A percentile compares a stretch with the other conserved stretches of the same genome.
Evolutionary conservation across 768 basidiomycete species (phyloP).

Genomic region (Panellus pusillus): DNA sequence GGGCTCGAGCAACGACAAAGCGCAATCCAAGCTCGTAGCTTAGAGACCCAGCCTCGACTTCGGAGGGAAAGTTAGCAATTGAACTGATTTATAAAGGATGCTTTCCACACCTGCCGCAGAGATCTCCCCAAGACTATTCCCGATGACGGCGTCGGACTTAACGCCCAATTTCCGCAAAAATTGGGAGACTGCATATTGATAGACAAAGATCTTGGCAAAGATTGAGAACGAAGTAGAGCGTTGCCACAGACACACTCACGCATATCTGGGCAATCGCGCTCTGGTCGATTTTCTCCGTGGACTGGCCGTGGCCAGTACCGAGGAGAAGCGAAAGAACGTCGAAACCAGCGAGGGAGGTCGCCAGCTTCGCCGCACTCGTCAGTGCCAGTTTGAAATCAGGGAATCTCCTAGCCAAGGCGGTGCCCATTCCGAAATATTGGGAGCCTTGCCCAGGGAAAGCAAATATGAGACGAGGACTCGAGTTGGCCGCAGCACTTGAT

Average conservation of each 20-base stretch:
- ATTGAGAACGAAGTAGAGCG: background rate
- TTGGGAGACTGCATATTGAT: conserved; percentile 33
- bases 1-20: conserved; percentile 32
- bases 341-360: conserved; percentile 28
- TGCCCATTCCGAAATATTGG: conserved; percentile 38
- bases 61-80: background rate
- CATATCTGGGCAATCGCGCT: conserved; percentile 36
- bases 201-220: conserved; percentile 30
- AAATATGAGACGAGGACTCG: conserved; percentile 22
- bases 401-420: conserved; percentile 28
- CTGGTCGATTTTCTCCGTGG: conserved; percentile 29
- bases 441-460: conserved; percentile 40
- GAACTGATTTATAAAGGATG: background rate
- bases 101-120: conserved; percentile 33
- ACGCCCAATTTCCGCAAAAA: conserved; percentile 32
- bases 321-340: conserved; percentile 32
- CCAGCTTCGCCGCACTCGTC: conserved; percentile 27
- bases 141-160: conserved; percentile 31
- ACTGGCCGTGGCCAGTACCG: background rate
- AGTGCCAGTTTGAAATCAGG: conserved; percentile 31
- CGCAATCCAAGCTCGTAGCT: conserved; percentile 30
- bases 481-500: background rate
- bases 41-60: conserved; percentile 32
- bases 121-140: conserved; percentile 39
- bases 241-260: background rate